phyloP scores from a whole-genome alignment of 768 basidiomycete species.

The Leucocoprinus birnbaumii region DNA sequence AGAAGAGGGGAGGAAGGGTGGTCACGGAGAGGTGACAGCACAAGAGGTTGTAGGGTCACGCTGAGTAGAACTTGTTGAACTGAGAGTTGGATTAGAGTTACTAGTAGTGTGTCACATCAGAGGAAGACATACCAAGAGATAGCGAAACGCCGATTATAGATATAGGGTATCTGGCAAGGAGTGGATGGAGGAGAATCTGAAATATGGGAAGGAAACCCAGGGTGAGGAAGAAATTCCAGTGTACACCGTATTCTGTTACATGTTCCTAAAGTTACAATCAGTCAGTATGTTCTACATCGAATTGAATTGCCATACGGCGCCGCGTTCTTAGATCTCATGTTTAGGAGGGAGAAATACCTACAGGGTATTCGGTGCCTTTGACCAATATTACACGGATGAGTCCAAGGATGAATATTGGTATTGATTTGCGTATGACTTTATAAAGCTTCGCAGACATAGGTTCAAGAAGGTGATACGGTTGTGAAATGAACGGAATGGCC shows the following conservation, averaged over 20 bases:
- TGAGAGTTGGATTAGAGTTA: slow-evolving; percentile 23
- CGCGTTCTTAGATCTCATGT: too few relatives aligned
- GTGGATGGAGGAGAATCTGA: slow-evolving; percentile 65
- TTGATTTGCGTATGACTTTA: slow-evolving; percentile 48
- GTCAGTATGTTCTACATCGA: too few relatives aligned
- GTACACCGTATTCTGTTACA: slow-evolving; percentile 91
- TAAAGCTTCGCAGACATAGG: slow-evolving; percentile 51
- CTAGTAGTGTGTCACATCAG: too few relatives aligned
- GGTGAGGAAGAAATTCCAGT: slow-evolving; percentile 99
- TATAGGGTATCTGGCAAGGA: slow-evolving; percentile 55
- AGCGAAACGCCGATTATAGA: slow-evolving; percentile 61
- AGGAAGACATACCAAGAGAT: slow-evolving; percentile 44
- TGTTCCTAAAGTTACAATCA: too few relatives aligned
- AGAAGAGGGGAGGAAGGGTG: slow-evolving; percentile 51
- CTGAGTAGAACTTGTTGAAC: slow-evolving; percentile 73
- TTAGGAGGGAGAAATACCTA: slow-evolving; percentile 30
- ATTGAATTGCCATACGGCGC: too few relatives aligned
- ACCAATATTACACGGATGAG: slow-evolving; percentile 78
- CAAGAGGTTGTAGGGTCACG: slow-evolving; percentile 54
- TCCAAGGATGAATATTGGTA: slow-evolving; percentile 73
- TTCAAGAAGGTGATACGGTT: slow-evolving; percentile 48
- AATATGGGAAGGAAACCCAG: slow-evolving; percentile 77
- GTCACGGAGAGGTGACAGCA: slow-evolving; percentile 61
- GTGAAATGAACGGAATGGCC: slow-evolving; percentile 74
- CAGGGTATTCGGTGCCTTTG: slow-evolving; percentile 93